These are phyloP conservation scores for Clonostachys chloroleuca DNA, from an alignment of 2,329 filamentous ascomycete genomes.

Conservation along the genomic window DNA sequence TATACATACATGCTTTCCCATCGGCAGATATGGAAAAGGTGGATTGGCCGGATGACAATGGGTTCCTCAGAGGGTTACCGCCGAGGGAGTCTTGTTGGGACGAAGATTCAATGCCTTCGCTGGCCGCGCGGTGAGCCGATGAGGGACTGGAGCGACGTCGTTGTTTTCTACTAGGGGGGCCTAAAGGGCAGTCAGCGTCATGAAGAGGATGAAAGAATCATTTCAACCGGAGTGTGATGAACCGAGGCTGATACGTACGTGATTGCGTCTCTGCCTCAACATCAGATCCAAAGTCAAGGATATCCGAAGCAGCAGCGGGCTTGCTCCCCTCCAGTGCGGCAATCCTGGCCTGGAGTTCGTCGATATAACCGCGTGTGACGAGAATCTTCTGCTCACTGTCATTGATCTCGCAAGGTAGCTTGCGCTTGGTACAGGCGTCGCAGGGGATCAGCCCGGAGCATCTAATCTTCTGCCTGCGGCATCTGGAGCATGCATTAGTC, in stretches of 20 bases:
- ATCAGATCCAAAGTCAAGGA: slow-evolving; percentile 26
- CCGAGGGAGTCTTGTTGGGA: slow-evolving; percentile 13
- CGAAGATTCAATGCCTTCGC: slow-evolving; percentile 4
- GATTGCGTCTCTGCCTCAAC: slow-evolving; percentile 5
- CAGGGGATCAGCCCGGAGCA: slow-evolving; percentile 23
- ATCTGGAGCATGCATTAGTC: slow-evolving; percentile 11
- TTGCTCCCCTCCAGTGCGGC: slow-evolving; percentile 3
- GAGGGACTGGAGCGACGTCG: neutral
- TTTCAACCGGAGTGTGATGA: slow-evolving; percentile 1
- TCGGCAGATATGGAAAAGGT: slow-evolving; percentile 33
- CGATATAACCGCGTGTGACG: slow-evolving; percentile 37
- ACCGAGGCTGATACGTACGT: slow-evolving; percentile 7
- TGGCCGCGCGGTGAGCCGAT: neutral
- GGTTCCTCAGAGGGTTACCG: slow-evolving; percentile 30
- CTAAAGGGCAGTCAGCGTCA: slow-evolving; percentile 3
- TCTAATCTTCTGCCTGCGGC: slow-evolving; percentile 25
- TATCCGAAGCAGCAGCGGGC: slow-evolving; percentile 10
- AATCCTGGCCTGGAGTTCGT: slow-evolving; percentile 5
- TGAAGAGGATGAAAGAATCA: slow-evolving; percentile 11
- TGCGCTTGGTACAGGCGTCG: slow-evolving; percentile 22
- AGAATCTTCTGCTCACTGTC: slow-evolving; percentile 42
- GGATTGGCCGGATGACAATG: slow-evolving; percentile 29
- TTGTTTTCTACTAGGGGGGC: neutral
- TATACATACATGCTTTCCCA: slow-evolving; percentile 36
- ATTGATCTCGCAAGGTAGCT: slow-evolving; percentile 23